Conservation (phyloP, 768 basidiomycete species). For the Rhizopogon sp. region DNA sequence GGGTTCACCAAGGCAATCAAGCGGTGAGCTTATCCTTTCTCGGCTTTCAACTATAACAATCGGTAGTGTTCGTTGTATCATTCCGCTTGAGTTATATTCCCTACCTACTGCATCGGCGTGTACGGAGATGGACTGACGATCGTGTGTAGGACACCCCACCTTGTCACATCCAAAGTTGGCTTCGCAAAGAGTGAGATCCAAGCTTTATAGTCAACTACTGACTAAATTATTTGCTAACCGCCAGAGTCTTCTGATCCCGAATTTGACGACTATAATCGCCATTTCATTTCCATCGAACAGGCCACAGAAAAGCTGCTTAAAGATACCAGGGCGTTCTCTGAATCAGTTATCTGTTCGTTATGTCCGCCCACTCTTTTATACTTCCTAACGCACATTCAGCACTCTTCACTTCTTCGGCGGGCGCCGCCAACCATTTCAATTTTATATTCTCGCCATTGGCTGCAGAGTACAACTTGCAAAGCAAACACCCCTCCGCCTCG, state of each 20-base stretch:
- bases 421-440: slow-evolving; percentile 60
- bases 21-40: slow-evolving; percentile 41
- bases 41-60: background rate
- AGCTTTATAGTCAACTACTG: background rate
- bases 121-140: background rate
- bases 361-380: background rate
- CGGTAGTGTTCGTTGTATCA: background rate
- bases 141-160: slow-evolving; percentile 74
- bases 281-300: slow-evolving; percentile 72
- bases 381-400: slow-evolving; percentile 30
- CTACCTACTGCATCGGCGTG: background rate
- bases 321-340: slow-evolving; percentile 84
- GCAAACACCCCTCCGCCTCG: slow-evolving; percentile 72
- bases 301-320: slow-evolving; percentile 88
- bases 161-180: slow-evolving; percentile 83
- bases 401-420: slow-evolving; percentile 60
- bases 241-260: slow-evolving; percentile 81
- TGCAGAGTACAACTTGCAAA: slow-evolving; percentile 75
- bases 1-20: slow-evolving; percentile 74
- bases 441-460: slow-evolving; percentile 59
- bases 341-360: slow-evolving; percentile 63
- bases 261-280: slow-evolving; percentile 81
- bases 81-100: background rate
- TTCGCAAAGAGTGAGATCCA: slow-evolving; percentile 75
- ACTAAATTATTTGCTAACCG: background rate